Base-by-base conservation (phyloP, 306 rosid species). In the Cucurbita pepo region DNA sequence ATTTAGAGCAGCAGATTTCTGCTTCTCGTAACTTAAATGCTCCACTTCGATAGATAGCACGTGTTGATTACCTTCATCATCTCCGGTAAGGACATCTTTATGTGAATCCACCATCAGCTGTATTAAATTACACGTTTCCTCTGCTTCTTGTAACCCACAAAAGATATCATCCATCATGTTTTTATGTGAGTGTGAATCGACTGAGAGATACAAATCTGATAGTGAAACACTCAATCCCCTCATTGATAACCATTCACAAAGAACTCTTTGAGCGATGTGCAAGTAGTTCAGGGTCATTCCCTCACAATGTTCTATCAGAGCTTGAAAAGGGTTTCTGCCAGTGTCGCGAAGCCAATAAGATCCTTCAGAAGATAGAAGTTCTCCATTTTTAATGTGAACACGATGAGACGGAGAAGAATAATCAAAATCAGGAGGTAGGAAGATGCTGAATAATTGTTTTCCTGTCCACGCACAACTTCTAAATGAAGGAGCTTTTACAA, bases 201-300 rank as follows among this genome's bases (percentile, higher is more conserved):
- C 69, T 48, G 96, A 77, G 19, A 94, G 90, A 79, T 86, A 83
- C 80, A 94, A 51, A 57, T 94, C 97, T n/a, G 85, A 69, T 38
- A 94, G 89, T 69, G 99, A 94, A 76, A 91, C 97, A 55, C 95
- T 94, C 74, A 94, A 89, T 56, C 99, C 99, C 74, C 83, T 84
- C 85, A 79, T 85, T 59, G 95, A 88, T 76, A 91, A 75, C 97
- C 99, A 91, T 78, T 94, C 97, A 79, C 92, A 89, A 55, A 94
- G 92, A 77, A 85, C 90, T 72, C 79, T 82, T 69, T 91, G 97
- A 4, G 97, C 96, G 55, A 82, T 80, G 73, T 64, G 73, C 81
- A 91, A 79, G 75, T 86, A 73, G 61, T 88, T 88, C 59, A 95
- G 83, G 65, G 85, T 76, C 69, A 76, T 73, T 47, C 87, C 85